These are phyloP conservation scores for Mycosphaerella sp. DNA, from an alignment of 2,329 filamentous ascomycete species.

Conservation along the genomic window DNA sequence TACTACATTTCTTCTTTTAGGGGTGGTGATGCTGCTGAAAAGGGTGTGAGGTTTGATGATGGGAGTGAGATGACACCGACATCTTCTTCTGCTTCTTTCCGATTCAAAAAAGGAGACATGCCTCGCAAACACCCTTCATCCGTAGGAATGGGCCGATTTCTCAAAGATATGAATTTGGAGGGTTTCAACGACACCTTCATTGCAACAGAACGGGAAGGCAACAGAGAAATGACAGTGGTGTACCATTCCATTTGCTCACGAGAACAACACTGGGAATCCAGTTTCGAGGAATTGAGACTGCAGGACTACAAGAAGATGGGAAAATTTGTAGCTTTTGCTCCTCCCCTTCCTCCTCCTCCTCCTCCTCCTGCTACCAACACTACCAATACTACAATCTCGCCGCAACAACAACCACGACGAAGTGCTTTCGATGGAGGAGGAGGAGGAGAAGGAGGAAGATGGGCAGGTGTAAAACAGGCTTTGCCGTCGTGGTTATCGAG, in stretches of 20 bases:
- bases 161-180: background rate
- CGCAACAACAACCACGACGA: background rate
- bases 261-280: background rate
- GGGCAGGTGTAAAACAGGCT: background rate
- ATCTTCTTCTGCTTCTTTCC: background rate
- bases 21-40: background rate
- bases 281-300: slow-evolving; percentile 2
- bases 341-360: too few species aligned
- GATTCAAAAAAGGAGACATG: background rate
- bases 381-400: too few species aligned
- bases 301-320: background rate
- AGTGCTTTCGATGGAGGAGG: background rate
- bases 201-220: background rate
- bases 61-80: background rate
- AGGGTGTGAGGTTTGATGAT: background rate
- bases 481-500: slow-evolving; percentile 2
- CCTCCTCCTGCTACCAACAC: too few species aligned
- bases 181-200: background rate
- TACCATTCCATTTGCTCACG: background rate
- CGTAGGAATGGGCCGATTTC: slow-evolving; percentile 1
- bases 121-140: slow-evolving; percentile 4
- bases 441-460: background rate
- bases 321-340: background rate
- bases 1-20: too few species aligned
- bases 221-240: background rate